Conservation (phyloP, 768 basidiomycete genomes). For the Boletus insuetus region DNA sequence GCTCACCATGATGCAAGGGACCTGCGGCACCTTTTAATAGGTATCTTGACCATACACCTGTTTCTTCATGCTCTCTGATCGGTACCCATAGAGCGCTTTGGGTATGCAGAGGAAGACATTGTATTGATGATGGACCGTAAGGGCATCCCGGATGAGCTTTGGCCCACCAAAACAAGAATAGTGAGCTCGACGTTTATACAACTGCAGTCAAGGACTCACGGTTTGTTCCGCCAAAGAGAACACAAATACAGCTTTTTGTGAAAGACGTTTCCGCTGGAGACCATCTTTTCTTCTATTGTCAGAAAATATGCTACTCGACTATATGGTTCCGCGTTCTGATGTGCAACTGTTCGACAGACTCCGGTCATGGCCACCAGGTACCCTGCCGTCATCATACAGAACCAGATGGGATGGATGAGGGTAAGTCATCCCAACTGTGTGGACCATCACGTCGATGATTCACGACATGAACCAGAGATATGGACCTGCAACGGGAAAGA, state of each 20-base stretch:
- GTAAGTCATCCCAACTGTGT: constrained; percentile 25
- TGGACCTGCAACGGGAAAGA: constrained; percentile 6
- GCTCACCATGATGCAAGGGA: constrained; percentile 17
- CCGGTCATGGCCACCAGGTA: constrained; percentile 50
- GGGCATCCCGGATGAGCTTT: constrained; percentile 22
- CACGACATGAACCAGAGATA: constrained; percentile 7
- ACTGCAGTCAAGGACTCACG: neutral
- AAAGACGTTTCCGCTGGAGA: constrained; percentile 44
- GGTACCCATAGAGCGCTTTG: constrained; percentile 32
- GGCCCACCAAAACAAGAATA: constrained; percentile 46
- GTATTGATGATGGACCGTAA: constrained; percentile 41
- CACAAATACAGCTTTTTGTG: constrained; percentile 44
- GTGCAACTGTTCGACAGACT: constrained; percentile 31
- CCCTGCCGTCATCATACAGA: constrained; percentile 43
- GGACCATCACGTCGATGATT: neutral
- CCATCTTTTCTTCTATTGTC: constrained; percentile 58
- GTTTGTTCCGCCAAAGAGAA: constrained; percentile 31
- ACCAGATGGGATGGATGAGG: constrained; percentile 53
- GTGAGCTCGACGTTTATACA: constrained; percentile 28
- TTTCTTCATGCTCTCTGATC: neutral
- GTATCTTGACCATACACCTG: constrained; percentile 5
- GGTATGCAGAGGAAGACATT: constrained; percentile 39
- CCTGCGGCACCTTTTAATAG: constrained; percentile 20
- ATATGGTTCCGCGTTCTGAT: neutral
- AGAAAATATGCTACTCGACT: neutral